phyloP scores from a whole-genome alignment of 768 basidiomycete genomes.

The Suillus subalutaceus region DNA sequence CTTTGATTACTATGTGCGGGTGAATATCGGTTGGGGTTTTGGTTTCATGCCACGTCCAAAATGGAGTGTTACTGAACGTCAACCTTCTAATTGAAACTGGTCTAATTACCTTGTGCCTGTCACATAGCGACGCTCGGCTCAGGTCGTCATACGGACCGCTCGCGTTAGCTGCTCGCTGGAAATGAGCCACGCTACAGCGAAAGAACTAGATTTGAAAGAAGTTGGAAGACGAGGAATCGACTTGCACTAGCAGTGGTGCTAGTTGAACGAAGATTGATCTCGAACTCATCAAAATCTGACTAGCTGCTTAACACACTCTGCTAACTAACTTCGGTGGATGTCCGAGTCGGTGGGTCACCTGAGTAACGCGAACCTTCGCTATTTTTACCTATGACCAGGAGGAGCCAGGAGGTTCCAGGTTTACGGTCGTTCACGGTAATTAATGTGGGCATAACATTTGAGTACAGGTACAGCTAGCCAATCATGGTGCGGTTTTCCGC shows the following conservation, averaged over 20 bases:
- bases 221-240: neutral
- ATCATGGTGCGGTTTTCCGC: neutral
- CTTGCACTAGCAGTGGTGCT: neutral
- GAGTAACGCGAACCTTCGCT: neutral
- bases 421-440: slow-evolving; percentile 3
- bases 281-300: neutral
- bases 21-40: neutral
- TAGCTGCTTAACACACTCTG: neutral
- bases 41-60: neutral
- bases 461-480: neutral
- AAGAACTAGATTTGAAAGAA: neutral
- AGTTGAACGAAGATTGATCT: neutral
- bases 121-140: neutral
- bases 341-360: neutral
- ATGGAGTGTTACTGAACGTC: neutral
- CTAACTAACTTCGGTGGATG: neutral
- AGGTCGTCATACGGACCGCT: slow-evolving; percentile 1
- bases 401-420: neutral
- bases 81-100: neutral
- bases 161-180: neutral
- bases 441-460: neutral
- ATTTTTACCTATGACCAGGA: slow-evolving; percentile 4
- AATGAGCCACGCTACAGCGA: neutral
- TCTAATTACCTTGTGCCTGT: slow-evolving; percentile 1
- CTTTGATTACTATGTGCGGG: neutral